A percentile compares a stretch with the other conserved stretches of the same genome.
These are phyloP conservation scores for Metschnikowia similis DNA, from an alignment of 805 yeast genomes.

Conservation along the genomic window DNA sequence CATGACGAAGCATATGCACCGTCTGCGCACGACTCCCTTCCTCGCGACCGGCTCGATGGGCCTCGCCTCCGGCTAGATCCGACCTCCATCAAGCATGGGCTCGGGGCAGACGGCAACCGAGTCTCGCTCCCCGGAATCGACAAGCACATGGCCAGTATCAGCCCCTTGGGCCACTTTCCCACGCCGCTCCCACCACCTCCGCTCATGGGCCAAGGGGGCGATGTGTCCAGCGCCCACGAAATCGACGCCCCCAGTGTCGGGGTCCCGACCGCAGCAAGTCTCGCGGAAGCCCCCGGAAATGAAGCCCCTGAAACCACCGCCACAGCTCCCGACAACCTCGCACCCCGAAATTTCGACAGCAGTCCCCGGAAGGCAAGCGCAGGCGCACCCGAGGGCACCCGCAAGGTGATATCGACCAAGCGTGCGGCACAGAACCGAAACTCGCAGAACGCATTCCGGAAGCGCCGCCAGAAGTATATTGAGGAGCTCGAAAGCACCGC, in stretches of 20 bases:
- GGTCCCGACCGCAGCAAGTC: not conserved
- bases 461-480: conserved; percentile 75
- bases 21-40: not conserved
- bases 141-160: not conserved
- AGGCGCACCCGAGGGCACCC: not conserved
- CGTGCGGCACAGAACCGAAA: conserved; percentile 90
- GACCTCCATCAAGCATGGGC: not conserved
- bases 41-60: not conserved
- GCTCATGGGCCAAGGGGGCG: not conserved
- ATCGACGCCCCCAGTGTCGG: not conserved
- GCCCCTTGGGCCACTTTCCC: not conserved
- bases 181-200: not conserved
- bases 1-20: not conserved
- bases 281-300: not conserved
- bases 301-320: not conserved
- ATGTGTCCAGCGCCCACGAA: not conserved
- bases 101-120: not conserved
- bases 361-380: not conserved
- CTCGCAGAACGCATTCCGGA: conserved; percentile 89
- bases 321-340: not conserved
- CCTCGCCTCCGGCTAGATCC: conserved; percentile 1
- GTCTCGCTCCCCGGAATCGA: not conserved
- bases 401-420: conserved; percentile 49
- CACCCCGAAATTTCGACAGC: not conserved
- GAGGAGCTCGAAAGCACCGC: conserved; percentile 75